Conservation (phyloP, 2,329 filamentous ascomycete genomes). For the Talaromyces atroroseus region DNA sequence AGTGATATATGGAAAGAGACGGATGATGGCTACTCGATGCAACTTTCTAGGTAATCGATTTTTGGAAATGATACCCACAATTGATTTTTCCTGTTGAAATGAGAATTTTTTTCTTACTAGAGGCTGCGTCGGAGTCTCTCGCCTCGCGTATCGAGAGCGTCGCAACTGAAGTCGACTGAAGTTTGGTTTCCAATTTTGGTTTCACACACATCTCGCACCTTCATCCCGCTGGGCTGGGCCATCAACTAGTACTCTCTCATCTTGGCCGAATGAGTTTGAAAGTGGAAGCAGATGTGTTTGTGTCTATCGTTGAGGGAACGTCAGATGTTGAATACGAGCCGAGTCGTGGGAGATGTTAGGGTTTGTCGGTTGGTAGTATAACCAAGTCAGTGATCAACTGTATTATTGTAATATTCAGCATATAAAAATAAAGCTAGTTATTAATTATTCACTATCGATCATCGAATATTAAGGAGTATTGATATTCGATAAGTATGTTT, state of each 20-base stretch:
- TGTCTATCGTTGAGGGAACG: neutral
- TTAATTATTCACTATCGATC: too few species aligned
- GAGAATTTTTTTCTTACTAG: neutral
- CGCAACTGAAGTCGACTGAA: neutral
- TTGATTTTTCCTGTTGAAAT: neutral
- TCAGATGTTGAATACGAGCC: neutral
- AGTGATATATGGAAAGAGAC: constrained; percentile 13
- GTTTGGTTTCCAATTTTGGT: neutral
- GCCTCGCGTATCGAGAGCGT: neutral
- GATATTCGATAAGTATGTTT: too few species aligned
- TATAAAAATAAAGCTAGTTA: too few species aligned
- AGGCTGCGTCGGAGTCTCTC: neutral
- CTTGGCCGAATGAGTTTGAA: neutral
- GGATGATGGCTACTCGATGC: neutral
- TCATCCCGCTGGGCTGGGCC: neutral
- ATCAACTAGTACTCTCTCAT: neutral
- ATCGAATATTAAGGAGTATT: too few species aligned
- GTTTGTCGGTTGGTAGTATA: too few species aligned
- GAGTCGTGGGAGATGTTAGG: too few species aligned
- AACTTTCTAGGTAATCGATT: constrained; percentile 17
- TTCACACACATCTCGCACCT: neutral
- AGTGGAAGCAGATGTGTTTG: neutral
- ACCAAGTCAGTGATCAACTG: too few species aligned
- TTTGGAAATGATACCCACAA: constrained; percentile 9
- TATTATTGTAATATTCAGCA: too few species aligned